Conservation (phyloP, 768 basidiomycete genomes). For the Lentinula lateritia region DNA sequence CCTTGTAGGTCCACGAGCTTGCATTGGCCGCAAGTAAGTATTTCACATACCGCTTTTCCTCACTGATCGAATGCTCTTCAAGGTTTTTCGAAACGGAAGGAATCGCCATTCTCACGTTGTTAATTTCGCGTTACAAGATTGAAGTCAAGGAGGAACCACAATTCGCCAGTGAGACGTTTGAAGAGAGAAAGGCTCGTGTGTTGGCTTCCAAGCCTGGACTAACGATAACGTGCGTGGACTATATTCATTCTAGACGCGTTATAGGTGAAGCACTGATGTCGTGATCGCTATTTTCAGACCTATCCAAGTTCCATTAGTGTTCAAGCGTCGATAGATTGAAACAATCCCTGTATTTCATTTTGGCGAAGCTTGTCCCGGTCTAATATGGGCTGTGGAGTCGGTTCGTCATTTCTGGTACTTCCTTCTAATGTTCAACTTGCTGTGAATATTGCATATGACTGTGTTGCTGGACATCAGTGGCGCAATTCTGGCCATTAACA, state of each 20-base stretch:
- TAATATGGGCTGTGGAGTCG: too few species aligned
- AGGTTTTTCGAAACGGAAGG: constrained; percentile 52
- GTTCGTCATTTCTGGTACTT: too few species aligned
- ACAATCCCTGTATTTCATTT: neutral
- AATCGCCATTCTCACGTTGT: constrained; percentile 43
- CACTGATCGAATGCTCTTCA: neutral
- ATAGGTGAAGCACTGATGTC: neutral
- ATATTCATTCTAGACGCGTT: neutral
- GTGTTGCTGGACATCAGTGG: too few species aligned
- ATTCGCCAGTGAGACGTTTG: constrained; percentile 41
- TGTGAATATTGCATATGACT: too few species aligned
- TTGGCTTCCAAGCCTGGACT: constrained; percentile 28
- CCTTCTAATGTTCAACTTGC: too few species aligned
- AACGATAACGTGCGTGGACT: constrained; percentile 42
- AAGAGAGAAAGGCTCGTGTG: constrained; percentile 37
- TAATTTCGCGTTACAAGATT: constrained; percentile 41
- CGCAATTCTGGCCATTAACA: too few species aligned
- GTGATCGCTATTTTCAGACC: constrained; percentile 18
- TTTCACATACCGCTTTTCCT: neutral
- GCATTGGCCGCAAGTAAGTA: constrained; percentile 36
- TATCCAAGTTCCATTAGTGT: constrained; percentile 25
- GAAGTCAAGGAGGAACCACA: constrained; percentile 45
- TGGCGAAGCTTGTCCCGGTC: too few species aligned
- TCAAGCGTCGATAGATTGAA: constrained; percentile 19
- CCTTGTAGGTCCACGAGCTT: constrained; percentile 31